A percentile compares a stretch with the other conserved stretches of the same genome.
Conservation (phyloP, 2,329 filamentous ascomycete species). For the Neonectria neomacrospora region DNA sequence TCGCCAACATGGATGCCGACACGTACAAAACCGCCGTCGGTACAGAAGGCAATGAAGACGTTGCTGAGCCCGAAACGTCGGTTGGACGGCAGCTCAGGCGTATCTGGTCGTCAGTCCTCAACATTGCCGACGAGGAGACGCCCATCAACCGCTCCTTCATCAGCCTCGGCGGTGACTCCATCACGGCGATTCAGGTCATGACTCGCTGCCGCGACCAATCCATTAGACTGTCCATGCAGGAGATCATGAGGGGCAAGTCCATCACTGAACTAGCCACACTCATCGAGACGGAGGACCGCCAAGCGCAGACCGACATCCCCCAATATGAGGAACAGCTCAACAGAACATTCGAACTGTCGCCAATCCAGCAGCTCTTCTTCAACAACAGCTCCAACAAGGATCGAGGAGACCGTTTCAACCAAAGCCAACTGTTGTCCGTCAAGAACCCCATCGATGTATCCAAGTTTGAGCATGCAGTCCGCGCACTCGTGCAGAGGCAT, state of each 20-base stretch:
- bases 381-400: conserved; percentile 37
- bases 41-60: conserved; percentile 39
- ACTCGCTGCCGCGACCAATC: conserved; percentile 51
- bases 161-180: conserved; percentile 57
- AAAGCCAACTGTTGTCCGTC: conserved; percentile 55
- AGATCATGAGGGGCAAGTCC: conserved; percentile 47
- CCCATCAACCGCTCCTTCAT: conserved; percentile 51
- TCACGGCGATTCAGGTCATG: conserved; percentile 55
- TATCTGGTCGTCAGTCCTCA: conserved; percentile 57
- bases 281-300: conserved; percentile 11
- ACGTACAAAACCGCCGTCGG: conserved; percentile 54
- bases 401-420: conserved; percentile 54
- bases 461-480: conserved; percentile 37
- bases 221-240: conserved; percentile 46
- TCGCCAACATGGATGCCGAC: conserved; percentile 53
- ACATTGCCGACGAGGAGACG: conserved; percentile 46
- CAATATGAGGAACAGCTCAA: conserved; percentile 10
- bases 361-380: conserved; percentile 58
- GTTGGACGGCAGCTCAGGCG: conserved; percentile 23
- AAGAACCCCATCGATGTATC: conserved; percentile 20
- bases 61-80: not conserved
- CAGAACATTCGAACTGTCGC: conserved; percentile 52
- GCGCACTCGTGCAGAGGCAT: conserved; percentile 46
- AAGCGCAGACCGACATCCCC: not conserved
- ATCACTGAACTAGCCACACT: conserved; percentile 40